Conservation (phyloP, 106 monocot species). For the Posidonia australis region DNA sequence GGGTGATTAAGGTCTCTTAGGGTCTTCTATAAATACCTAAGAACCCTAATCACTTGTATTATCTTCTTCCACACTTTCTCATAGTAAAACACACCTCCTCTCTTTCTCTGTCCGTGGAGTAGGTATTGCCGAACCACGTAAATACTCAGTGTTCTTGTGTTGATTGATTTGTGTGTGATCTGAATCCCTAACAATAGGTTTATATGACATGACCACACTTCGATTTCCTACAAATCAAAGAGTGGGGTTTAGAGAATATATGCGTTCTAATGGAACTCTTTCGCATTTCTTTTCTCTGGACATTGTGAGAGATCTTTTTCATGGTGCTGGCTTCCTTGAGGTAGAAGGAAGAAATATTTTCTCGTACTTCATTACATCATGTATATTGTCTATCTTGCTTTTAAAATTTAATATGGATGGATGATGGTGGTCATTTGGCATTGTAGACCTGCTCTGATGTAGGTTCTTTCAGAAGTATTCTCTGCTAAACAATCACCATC, state of each 20-base stretch:
- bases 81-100: too few relatives aligned
- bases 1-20: too few relatives aligned
- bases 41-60: too few relatives aligned
- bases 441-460: background rate
- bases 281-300: conserved; percentile 94
- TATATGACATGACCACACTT: conserved; percentile 99
- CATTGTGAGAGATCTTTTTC: conserved; percentile 54
- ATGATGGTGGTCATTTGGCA: background rate
- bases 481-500: too few relatives aligned
- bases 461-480: too few relatives aligned
- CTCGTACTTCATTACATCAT: background rate
- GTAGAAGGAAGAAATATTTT: conserved; percentile 18
- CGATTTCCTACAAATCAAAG: conserved; percentile 70
- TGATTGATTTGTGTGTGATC: background rate
- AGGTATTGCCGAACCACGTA: too few relatives aligned
- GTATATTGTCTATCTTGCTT: background rate
- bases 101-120: too few relatives aligned
- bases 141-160: too few relatives aligned
- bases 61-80: too few relatives aligned
- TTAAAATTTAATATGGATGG: background rate
- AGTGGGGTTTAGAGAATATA: conserved; percentile 64
- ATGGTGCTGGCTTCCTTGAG: conserved; percentile 62
- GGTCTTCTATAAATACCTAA: too few relatives aligned
- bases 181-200: too few relatives aligned
- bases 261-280: conserved; percentile 80